phyloP scores from a whole-genome alignment of 2,329 filamentous ascomycete species.

The Ophiostoma populinum region DNA sequence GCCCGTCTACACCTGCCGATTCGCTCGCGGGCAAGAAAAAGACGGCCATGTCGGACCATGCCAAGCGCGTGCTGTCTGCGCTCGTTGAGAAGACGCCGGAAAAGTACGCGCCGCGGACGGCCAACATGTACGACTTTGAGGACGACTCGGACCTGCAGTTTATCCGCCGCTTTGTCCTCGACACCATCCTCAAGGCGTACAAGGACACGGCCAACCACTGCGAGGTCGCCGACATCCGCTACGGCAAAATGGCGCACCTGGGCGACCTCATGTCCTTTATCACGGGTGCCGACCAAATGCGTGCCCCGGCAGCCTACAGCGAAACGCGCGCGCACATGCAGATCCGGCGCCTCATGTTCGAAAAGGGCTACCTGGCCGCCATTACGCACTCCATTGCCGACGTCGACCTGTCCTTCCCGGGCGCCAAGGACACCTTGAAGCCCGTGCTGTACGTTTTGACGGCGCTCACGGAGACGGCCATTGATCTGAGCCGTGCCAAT shows the following conservation, averaged over 20 bases:
- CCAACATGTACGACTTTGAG: constrained; percentile 46
- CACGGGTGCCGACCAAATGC: constrained; percentile 66
- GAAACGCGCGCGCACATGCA: constrained; percentile 52
- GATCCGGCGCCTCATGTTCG: constrained; percentile 88
- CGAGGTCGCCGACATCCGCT: constrained; percentile 70
- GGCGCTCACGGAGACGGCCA: constrained; percentile 71
- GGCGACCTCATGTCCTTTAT: constrained; percentile 88
- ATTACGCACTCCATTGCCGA: constrained; percentile 87
- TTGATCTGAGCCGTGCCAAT: constrained; percentile 66
- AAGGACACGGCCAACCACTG: constrained; percentile 67
- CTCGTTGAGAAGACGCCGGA: constrained; percentile 80
- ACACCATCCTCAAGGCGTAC: constrained; percentile 82
- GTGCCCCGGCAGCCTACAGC: constrained; percentile 28
- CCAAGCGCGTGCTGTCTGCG: constrained; percentile 71
- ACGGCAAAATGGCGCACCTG: constrained; percentile 71
- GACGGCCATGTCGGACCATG: constrained; percentile 66
- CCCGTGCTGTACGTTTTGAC: constrained; percentile 86
- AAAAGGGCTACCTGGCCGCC: constrained; percentile 85
- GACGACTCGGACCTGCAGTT: constrained; percentile 75
- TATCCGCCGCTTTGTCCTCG: constrained; percentile 85
- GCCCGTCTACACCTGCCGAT: constrained; percentile 25
- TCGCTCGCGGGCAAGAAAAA: constrained; percentile 70
- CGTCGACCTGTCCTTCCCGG: constrained; percentile 85
- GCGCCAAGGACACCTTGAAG: constrained; percentile 86
- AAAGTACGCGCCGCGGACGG: constrained; percentile 39